Evolutionary conservation across 2,329 filamentous ascomycete genomes (phyloP).

Genomic region (Phialocephala sp.): DNA sequence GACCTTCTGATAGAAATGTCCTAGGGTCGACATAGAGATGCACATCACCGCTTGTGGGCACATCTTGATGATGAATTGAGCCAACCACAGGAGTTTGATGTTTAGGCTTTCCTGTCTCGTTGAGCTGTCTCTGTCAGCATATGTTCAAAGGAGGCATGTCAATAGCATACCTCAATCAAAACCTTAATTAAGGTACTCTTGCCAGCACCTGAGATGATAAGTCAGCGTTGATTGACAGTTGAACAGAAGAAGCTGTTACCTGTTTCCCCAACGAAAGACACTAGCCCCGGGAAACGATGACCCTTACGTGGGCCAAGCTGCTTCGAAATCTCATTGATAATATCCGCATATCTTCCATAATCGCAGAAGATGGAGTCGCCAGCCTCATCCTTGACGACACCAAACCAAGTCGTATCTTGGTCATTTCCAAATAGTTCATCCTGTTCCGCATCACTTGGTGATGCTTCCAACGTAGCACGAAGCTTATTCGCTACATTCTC

Average conservation of each 20-base stretch:
- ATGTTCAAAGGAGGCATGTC: too few species aligned
- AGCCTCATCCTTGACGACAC: slow-evolving; percentile 7
- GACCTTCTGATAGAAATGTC: slow-evolving; percentile 2
- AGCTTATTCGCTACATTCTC: background rate
- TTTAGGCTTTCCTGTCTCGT: background rate
- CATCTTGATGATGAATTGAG: background rate
- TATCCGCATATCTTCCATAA: slow-evolving; percentile 7
- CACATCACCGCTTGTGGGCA: background rate
- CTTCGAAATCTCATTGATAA: slow-evolving; percentile 7
- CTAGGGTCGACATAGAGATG: slow-evolving; percentile 6
- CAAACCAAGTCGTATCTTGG: slow-evolving; percentile 6
- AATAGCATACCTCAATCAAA: background rate
- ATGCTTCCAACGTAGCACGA: slow-evolving; percentile 5
- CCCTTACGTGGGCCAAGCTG: background rate
- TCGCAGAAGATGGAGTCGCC: slow-evolving; percentile 9
- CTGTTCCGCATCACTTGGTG: background rate
- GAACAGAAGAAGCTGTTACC: background rate
- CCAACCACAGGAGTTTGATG: slow-evolving; percentile 11
- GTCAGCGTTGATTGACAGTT: background rate
- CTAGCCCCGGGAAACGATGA: background rate
- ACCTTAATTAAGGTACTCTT: slow-evolving; percentile 5
- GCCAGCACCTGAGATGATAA: background rate
- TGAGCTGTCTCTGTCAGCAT: background rate
- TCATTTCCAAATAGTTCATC: slow-evolving; percentile 1
- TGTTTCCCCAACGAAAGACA: slow-evolving; percentile 4